These are phyloP conservation scores for Ophiostoma sp. DNA, from an alignment of 2,329 filamentous ascomycete genomes.

Conservation along the genomic window DNA sequence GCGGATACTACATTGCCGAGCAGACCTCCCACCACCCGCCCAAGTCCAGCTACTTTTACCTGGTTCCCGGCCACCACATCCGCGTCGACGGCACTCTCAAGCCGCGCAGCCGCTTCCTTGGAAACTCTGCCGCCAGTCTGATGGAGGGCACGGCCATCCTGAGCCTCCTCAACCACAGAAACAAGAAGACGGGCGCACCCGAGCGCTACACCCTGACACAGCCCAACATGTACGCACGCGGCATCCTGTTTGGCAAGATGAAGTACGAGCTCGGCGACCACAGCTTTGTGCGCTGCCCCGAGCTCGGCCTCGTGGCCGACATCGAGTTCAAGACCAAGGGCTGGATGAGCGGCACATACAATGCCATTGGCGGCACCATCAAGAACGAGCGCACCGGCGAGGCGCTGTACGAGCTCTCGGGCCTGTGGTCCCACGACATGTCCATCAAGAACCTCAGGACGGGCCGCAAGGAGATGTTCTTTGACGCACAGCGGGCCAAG, in stretches of 20 bases:
- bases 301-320: slow-evolving; percentile 79
- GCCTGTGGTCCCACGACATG: slow-evolving; percentile 94
- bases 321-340: slow-evolving; percentile 99
- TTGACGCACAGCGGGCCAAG: slow-evolving; percentile 75
- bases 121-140: slow-evolving; percentile 93
- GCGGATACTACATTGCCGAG: slow-evolving; percentile 92
- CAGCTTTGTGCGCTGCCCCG: slow-evolving; percentile 86
- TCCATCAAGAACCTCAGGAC: slow-evolving; percentile 81
- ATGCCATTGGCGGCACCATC: slow-evolving; percentile 87
- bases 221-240: slow-evolving; percentile 97
- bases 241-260: slow-evolving; percentile 98
- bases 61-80: slow-evolving; percentile 89
- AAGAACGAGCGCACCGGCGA: slow-evolving; percentile 84
- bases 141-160: slow-evolving; percentile 96
- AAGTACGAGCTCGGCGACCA: slow-evolving; percentile 98
- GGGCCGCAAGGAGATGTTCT: slow-evolving; percentile 81
- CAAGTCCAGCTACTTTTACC: slow-evolving; percentile 98
- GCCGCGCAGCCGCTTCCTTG: slow-evolving; percentile 88
- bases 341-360: slow-evolving; percentile 94
- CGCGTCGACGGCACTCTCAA: slow-evolving; percentile 94
- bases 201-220: slow-evolving; percentile 94
- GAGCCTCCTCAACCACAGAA: slow-evolving; percentile 71
- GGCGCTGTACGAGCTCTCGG: slow-evolving; percentile 82
- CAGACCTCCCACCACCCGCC: slow-evolving; percentile 98
- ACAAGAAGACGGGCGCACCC: slow-evolving; percentile 56